Percentiles rank a stretch among this genome's conserved stretches.
Evolutionary conservation across 148 eudicot species (phyloP).

Genomic region (Talinum fruticosum): DNA sequence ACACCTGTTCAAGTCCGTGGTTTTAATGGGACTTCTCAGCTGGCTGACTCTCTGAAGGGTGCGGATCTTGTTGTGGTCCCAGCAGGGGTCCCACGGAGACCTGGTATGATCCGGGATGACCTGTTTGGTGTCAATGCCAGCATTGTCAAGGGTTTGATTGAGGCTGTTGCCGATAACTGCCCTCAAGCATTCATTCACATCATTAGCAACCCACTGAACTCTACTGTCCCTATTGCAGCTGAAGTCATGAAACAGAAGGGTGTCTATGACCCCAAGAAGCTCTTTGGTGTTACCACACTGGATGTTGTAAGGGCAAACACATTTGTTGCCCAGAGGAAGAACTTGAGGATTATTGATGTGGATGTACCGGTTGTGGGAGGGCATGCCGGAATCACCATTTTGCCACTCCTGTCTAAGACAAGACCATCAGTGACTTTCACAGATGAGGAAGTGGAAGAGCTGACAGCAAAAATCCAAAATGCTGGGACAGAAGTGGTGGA

Average conservation of each 20-base stretch:
- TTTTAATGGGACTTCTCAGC: conserved; percentile 53
- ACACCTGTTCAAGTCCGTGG: conserved; percentile 60
- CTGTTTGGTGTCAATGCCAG: conserved; percentile 79
- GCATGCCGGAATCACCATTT: conserved; percentile 83
- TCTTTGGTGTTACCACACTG: conserved; percentile 81
- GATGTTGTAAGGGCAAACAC: conserved; percentile 94
- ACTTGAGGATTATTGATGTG: conserved; percentile 71
- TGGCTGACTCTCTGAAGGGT: conserved; percentile 53
- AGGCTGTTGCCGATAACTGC: conserved; percentile 82
- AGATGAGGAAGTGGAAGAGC: conserved; percentile 58
- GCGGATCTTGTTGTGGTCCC: conserved; percentile 83
- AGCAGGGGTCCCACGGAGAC: conserved; percentile 89
- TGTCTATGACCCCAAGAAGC: conserved; percentile 83
- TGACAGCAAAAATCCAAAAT: conserved; percentile 80
- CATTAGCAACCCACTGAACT: conserved; percentile 87
- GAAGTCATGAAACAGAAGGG: conserved; percentile 77
- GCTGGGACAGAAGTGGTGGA: conserved; percentile 95
- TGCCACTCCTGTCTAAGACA: conserved; percentile 78
- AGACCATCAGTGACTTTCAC: conserved; percentile 66
- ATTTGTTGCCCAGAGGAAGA: conserved; percentile 79
- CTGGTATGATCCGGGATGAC: conserved; percentile 93
- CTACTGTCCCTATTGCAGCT: conserved; percentile 90
- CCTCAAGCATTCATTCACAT: conserved; percentile 92
- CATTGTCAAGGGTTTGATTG: conserved; percentile 66
- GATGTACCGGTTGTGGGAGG: conserved; percentile 93